Evolutionary conservation across 2,329 filamentous ascomycete species (phyloP), one percentile per base, ranked within the genome.

Genomic region (Xylaria sp.): DNA sequence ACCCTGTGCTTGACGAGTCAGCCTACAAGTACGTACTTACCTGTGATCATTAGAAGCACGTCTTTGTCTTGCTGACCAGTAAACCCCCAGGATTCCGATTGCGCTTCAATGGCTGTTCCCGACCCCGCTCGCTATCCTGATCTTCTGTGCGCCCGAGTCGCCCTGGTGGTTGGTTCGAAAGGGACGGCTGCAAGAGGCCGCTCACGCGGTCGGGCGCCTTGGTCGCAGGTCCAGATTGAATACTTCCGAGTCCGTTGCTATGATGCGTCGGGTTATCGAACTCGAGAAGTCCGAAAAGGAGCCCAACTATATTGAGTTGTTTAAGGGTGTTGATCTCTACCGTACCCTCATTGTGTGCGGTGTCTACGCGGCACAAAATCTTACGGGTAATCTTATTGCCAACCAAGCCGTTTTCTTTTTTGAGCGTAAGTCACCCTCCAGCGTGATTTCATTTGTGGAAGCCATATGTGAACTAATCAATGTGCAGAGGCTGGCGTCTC

Each of bases 391-490:
- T 73, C 81, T 89, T 56, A 88, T 90, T 68, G 88, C 88, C 74
- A 89, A 89, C 73, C 88, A 90, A 75, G 87, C 88, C 23, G 85
- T 87, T 41, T 90, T 85, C 76, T 90, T 90, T 78, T 90, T 90
- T 74, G 76, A 81, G 71, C 85, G 83, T 85, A 73, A 79, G 83
- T 82, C 34, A 15, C 54, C 37, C n/a, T 37, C 63, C 6, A 7
- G 18, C 25, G 12, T 5, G 15, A 10, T 52, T 2, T 54, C 62
- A n/a, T 34, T 15, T 39, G 51, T 50, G 25, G 20, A 31, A 18
- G 20, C 4, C 46, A 13, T 37, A 5, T 67, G 18, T 18, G 41
- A n/a, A 7, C 58, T 71, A 46, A 71, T 57, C 31, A 13, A 55
- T 28, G 3, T 25, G 31, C 78, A 89, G 88, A 91, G 84, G 90